Evolutionary conservation across 23 red algal species (phyloP), one percentile per base, ranked within the genome.

Genomic region (Gracilariopsis chorda): DNA sequence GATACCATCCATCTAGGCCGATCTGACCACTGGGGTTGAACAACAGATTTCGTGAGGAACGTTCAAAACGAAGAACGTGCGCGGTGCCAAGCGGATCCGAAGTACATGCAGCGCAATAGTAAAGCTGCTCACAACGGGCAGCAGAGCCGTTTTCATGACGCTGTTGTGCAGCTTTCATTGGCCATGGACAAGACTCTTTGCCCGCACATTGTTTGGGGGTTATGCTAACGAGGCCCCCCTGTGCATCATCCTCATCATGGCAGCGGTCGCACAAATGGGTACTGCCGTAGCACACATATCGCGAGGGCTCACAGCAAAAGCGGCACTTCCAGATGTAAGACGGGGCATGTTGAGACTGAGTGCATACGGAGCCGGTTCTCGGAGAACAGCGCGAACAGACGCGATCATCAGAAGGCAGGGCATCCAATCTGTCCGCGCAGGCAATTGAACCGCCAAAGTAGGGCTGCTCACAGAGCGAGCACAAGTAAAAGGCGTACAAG

Each of bases 311-410:
- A 41, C 92, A 94, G 65, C 92, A 94, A 48, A 34, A 78, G 45
- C 92, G 83, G 67, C 92, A 94, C 39, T 94, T 94, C 92, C 92
- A 94, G 0, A 68, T 34, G 57, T 94, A 53, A 51, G 56, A 78
- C 1, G 84, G 59, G 1, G 58, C 43, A 51, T 94, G 92, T 41
- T 12, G 27, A 16, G 62, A 36, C 43, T 94, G 34, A 3, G 32
- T 59, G 60, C 92, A 94, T 34, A 80, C 32, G 40, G 11, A 37
- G 58, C 11, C 2, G 23, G 84, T 80, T 10, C 37, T 44, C 41
- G 92, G 48, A 10, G 83, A 51, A 58, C 92, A 94, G 20, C 46
- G 35, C 27, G 72, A 37, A 41, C 92, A 94, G 7, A 88, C 4
- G 45, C 92, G 74, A 24, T 94, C 92, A 4, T 82, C 56, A 25